A percentile compares a stretch with the other conserved stretches of the same genome.
Conservation (phyloP, 148 eudicot genomes). For the Nyssa sinensis region DNA sequence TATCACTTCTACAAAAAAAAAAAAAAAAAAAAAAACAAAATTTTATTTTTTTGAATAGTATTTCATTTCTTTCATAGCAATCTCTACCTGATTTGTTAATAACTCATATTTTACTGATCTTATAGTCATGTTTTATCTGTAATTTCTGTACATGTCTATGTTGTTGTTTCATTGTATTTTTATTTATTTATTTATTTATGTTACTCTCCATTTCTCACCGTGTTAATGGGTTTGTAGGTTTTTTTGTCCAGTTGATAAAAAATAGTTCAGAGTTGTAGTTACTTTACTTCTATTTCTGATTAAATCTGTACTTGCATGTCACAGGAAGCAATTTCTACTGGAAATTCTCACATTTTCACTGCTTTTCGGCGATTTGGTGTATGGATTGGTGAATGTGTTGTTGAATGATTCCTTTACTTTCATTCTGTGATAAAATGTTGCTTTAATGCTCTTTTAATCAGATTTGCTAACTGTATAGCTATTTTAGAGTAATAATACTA, state of each 20-base stretch:
- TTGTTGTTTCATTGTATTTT: background rate
- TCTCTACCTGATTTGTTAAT: background rate
- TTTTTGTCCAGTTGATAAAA: background rate
- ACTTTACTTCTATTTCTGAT: background rate
- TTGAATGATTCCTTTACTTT: background rate
- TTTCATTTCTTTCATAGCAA: background rate
- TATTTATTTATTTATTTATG: too few species aligned
- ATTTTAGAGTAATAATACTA: background rate
- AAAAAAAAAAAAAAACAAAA: too few species aligned
- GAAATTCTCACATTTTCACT: background rate
- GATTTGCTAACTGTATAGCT: background rate
- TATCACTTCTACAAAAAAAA: too few species aligned
- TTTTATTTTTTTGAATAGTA: too few species aligned
- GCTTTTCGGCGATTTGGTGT: background rate
- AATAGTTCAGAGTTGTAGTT: background rate
- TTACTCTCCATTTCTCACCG: background rate
- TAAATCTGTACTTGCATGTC: slow-evolving; percentile 10
- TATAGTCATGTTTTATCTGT: background rate
- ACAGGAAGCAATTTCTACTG: slow-evolving; percentile 10
- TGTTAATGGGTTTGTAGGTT: background rate
- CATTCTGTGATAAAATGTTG: background rate
- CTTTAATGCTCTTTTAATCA: background rate
- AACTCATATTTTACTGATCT: background rate
- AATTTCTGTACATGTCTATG: too few species aligned
- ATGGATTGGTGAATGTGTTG: background rate